Evolutionary conservation across 805 yeast species (phyloP).

Genomic region (Yamadazyma ubonensis): DNA sequence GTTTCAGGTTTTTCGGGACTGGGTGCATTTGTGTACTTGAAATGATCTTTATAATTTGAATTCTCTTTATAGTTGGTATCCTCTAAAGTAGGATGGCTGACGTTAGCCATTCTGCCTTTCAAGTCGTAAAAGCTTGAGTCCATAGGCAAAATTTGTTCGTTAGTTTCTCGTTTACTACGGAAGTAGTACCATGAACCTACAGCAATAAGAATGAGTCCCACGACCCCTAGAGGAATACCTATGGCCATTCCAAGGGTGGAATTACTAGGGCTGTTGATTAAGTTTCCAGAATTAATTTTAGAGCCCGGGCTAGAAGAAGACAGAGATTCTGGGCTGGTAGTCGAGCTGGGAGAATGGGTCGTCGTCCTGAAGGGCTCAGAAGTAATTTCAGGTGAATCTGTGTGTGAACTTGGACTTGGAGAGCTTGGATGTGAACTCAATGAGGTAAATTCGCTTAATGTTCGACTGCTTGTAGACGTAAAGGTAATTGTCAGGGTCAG

Average conservation of each 20-base stretch:
- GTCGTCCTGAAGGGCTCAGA: no score
- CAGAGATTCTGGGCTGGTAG: neutral
- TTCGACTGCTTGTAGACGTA: constrained; percentile 4
- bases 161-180: constrained; percentile 16
- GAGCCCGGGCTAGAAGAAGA: neutral
- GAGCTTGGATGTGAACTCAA: no score
- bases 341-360: neutral
- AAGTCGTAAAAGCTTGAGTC: constrained; percentile 13
- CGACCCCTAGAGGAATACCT: constrained; percentile 32
- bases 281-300: neutral
- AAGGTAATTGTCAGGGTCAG: constrained; percentile 6
- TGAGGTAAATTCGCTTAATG: no score
- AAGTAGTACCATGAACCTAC: constrained; percentile 22
- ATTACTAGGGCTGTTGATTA: neutral
- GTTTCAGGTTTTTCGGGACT: neutral
- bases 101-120: constrained; percentile 3
- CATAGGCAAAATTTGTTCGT: constrained; percentile 14
- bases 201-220: constrained; percentile 22
- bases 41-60: no score
- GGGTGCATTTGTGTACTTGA: no score
- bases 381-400: no score
- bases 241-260: constrained; percentile 30
- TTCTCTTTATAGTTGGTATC: no score
- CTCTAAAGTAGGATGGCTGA: constrained; percentile 3
- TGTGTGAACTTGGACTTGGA: no score